Base-by-base conservation (phyloP, 1,284 basidiomycete species). In the Xerocomus nothofagi region DNA sequence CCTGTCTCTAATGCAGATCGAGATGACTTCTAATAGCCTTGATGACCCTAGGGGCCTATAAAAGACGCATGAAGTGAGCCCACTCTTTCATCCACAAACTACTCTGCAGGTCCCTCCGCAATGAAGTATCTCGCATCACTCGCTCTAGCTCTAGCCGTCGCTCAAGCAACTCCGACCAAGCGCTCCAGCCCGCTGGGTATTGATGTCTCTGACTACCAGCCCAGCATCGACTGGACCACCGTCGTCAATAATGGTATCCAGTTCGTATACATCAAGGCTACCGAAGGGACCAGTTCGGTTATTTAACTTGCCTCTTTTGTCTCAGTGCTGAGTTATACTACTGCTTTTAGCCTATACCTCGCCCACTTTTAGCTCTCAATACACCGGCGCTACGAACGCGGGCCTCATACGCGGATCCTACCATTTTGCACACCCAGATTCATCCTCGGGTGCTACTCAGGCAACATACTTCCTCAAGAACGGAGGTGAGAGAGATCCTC, bases 241-340 rank as follows among this genome's bases (percentile, higher is more conserved):
- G 79, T 80, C 52, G 75, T 73, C 49, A 65, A 74, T n/a, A 81
- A 81, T 52, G 83, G 82, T 4, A 66, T 84, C 37, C 53, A 71
- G 14, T 88, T 86, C 57, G 81, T 73, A 10, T 85, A 76, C 60
- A 84, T 87, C 75, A 87, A 88, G 63, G 85, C 83, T 12, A 88
- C 84, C 6, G 83, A 88, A 61, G 81, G 82, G 14, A 84, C 78
- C 33, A 66, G 75, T 84, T 43, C 51, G 56, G 66, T 32, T 18
- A 33, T 47, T 21, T 24, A 9, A 6, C 45, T 42, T 20, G 0
- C 15, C 11, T 37, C 5, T 41, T 18, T 37, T 18, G 23, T 27
- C 26, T 8, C 1, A 29, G 10, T 39, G 9, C 29, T 50, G 9
- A 62, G 7, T 29, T 7, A 21, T 3, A 15, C n/a, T 26, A 1